Evolutionary conservation across 331 rosid genomes (phyloP).

Genomic region (Spiraea crenata): DNA sequence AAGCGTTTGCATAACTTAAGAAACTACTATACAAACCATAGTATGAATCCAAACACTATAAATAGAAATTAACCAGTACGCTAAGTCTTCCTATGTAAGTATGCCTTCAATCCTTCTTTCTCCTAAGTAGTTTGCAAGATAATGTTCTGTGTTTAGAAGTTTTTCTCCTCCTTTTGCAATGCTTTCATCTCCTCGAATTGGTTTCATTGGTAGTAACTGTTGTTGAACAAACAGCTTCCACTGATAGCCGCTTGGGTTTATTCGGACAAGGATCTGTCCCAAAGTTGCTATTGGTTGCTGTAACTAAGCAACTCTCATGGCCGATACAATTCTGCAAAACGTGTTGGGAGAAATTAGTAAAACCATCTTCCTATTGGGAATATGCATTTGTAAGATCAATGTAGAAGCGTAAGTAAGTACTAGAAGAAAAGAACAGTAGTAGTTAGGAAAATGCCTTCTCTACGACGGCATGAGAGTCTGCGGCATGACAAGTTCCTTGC

Average conservation of each 20-base stretch:
- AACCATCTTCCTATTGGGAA: no score
- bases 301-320: slow-evolving; percentile 34
- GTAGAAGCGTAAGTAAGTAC: not conserved
- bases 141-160: not conserved
- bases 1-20: slow-evolving; percentile 1
- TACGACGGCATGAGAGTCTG: slow-evolving; percentile 31
- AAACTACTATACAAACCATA: slow-evolving; percentile 21
- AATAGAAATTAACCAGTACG: not conserved
- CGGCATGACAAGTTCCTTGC: slow-evolving; percentile 41
- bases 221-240: slow-evolving; percentile 37
- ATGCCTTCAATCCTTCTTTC: not conserved
- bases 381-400: not conserved
- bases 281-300: slow-evolving; percentile 26
- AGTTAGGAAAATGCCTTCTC: slow-evolving; percentile 34
- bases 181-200: slow-evolving; percentile 2
- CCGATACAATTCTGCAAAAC: slow-evolving; percentile 37
- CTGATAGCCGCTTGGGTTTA: slow-evolving; percentile 36
- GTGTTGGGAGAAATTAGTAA: not conserved
- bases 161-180: not conserved
- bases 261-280: slow-evolving; percentile 46
- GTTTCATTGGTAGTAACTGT: slow-evolving; percentile 17
- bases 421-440: not conserved
- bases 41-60: not conserved
- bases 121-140: not conserved
- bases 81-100: not conserved